Percentiles rank a stretch among this genome's conserved stretches.
Evolutionary conservation across 1,139 yeast genomes (phyloP).

Genomic region (Kurtzmaniella quercitrusa): DNA sequence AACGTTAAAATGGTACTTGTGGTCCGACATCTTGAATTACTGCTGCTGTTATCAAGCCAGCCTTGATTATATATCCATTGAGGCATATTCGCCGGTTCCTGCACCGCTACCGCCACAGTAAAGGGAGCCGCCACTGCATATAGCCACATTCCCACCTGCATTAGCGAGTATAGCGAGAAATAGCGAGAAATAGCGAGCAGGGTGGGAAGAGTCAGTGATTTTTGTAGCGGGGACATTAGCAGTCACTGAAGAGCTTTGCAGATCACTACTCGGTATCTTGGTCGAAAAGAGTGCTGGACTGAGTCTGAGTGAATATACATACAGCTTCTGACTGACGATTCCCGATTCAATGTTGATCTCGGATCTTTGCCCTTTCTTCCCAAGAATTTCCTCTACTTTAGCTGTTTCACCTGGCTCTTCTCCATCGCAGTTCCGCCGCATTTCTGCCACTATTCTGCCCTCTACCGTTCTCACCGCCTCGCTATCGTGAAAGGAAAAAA

Average conservation of each 20-base stretch:
- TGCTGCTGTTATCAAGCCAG: neutral
- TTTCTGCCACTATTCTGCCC: neutral
- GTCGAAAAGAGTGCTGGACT: no score
- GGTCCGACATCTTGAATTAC: slow-evolving; percentile 33
- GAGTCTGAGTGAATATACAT: no score
- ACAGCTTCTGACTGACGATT: no score
- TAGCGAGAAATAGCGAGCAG: neutral
- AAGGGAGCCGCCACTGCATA: neutral
- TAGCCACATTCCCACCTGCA: neutral
- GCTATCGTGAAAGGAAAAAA: neutral
- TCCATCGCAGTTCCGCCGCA: neutral
- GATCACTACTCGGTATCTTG: neutral
- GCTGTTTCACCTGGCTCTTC: no score
- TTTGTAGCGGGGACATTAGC: neutral
- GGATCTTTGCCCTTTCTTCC: no score
- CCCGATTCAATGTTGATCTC: no score
- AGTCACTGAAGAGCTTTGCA: neutral
- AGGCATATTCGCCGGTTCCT: neutral
- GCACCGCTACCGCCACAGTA: neutral
- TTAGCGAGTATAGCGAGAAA: neutral
- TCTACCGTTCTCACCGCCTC: neutral
- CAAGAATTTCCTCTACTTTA: no score
- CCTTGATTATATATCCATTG: neutral
- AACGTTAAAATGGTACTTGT: slow-evolving; percentile 72
- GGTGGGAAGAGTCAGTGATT: neutral